Percentiles rank a stretch among this genome's conserved stretches.
Conservation (phyloP, 441 rosid species). For the Monsonia emarginata region DNA sequence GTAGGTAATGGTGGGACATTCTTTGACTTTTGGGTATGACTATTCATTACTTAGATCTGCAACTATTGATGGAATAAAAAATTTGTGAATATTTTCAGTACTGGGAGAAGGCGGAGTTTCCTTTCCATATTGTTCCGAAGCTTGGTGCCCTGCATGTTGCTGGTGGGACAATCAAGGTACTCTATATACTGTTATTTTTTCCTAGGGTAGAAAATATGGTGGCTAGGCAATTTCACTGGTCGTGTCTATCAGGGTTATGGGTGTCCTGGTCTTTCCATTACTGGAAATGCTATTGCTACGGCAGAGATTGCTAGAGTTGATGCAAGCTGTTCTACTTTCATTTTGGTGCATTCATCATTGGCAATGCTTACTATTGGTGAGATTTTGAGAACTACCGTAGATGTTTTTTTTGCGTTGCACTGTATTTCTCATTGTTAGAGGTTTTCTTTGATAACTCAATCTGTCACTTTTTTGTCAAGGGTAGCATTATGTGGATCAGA, state of each 20-base stretch:
- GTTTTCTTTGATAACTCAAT: not conserved
- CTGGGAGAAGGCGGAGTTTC: slow-evolving; percentile 97
- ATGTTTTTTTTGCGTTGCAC: no score
- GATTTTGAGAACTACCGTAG: slow-evolving; percentile 16
- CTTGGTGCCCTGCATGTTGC: slow-evolving; percentile 49
- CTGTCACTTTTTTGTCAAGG: slow-evolving; percentile 25
- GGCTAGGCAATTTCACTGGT: slow-evolving; percentile 17
- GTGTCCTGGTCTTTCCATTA: slow-evolving; percentile 77
- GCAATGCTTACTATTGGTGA: slow-evolving; percentile 91
- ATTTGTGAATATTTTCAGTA: slow-evolving; percentile 33
- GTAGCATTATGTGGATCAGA: slow-evolving; percentile 85
- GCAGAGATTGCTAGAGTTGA: slow-evolving; percentile 94
- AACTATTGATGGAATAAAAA: not conserved
- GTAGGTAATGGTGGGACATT: not conserved
- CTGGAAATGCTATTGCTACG: slow-evolving; percentile 48
- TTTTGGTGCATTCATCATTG: slow-evolving; percentile 75
- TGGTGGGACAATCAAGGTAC: slow-evolving; percentile 85
- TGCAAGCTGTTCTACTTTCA: slow-evolving; percentile 84
- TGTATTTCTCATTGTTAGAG: not conserved
- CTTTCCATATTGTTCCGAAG: slow-evolving; percentile 74
- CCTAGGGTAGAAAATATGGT: slow-evolving; percentile 5
- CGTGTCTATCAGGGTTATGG: slow-evolving; percentile 62
- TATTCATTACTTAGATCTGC: not conserved
- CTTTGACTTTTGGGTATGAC: not conserved
- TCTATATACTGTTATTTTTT: not conserved